Evolutionary conservation across 441 rosid genomes (phyloP).

Genomic region (Syzygium malaccense): DNA sequence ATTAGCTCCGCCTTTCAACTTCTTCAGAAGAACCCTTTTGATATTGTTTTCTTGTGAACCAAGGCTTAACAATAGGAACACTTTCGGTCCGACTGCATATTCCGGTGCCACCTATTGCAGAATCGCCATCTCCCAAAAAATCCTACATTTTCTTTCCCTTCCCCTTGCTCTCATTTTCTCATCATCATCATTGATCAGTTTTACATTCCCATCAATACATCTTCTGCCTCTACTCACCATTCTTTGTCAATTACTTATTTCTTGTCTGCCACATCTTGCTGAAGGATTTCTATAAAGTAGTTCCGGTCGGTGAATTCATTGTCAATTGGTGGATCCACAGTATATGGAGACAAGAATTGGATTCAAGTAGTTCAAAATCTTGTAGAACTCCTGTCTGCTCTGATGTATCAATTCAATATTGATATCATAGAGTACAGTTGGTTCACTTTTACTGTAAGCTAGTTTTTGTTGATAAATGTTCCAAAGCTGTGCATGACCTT

Average conservation of each 20-base stretch:
- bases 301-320: neutral
- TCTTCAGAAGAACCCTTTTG: no score
- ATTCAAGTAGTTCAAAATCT: no score
- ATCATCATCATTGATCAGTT: neutral
- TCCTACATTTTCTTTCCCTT: neutral
- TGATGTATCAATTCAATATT: neutral
- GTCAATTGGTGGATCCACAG: neutral
- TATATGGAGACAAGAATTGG: neutral
- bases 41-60: no score
- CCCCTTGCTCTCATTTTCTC: neutral
- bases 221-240: neutral
- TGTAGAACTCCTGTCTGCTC: no score
- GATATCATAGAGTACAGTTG: neutral
- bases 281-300: neutral
- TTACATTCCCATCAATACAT: neutral
- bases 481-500: neutral
- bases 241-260: neutral
- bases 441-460: neutral
- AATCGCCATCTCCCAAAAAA: neutral
- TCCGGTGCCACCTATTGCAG: neutral
- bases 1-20: no score
- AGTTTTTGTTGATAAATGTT: neutral
- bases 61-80: no score
- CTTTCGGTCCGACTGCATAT: neutral
- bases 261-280: neutral